Percentiles rank a stretch among this genome's conserved stretches.
Evolutionary conservation across 1,139 yeast species (phyloP).

Genomic region (Candida albicans): DNA sequence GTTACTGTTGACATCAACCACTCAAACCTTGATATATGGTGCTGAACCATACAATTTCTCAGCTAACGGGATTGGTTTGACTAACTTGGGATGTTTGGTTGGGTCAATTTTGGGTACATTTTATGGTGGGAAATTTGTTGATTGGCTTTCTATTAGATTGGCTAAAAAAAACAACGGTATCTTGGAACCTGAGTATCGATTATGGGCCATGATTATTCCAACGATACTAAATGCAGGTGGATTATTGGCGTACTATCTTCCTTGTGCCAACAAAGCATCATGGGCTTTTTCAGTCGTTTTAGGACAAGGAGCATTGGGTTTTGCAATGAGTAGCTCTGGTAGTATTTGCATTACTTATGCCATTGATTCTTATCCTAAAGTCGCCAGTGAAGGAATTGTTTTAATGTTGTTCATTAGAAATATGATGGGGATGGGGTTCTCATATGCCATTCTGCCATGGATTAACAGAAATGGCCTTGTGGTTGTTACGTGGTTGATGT

Average conservation of each 20-base stretch:
- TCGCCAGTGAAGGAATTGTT: slow-evolving; percentile 56
- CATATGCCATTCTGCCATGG: slow-evolving; percentile 50
- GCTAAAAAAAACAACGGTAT: slow-evolving; percentile 39
- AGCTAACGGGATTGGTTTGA: slow-evolving; percentile 36
- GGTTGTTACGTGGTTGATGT: slow-evolving; percentile 47
- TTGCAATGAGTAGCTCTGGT: slow-evolving; percentile 57
- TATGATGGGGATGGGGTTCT: slow-evolving; percentile 47
- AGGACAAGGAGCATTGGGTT: slow-evolving; percentile 55
- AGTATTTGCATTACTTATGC: slow-evolving; percentile 55
- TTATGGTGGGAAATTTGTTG: slow-evolving; percentile 44
- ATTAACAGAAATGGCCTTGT: slow-evolving; percentile 34
- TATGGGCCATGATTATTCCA: slow-evolving; percentile 39
- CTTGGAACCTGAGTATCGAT: slow-evolving; percentile 41
- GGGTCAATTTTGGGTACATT: slow-evolving; percentile 43
- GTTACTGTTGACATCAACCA: slow-evolving; percentile 45
- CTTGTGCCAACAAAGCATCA: slow-evolving; percentile 26
- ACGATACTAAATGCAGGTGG: slow-evolving; percentile 41
- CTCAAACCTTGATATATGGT: slow-evolving; percentile 42
- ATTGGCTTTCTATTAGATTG: slow-evolving; percentile 33
- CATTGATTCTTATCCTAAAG: slow-evolving; percentile 56
- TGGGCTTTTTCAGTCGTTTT: slow-evolving; percentile 56
- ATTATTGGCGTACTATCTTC: slow-evolving; percentile 36
- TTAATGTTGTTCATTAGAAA: slow-evolving; percentile 47
- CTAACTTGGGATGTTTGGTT: slow-evolving; percentile 40
- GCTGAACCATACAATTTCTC: slow-evolving; percentile 36